Base-by-base conservation (phyloP, 441 rosid species). In the Euphorbia schlechtendalii region DNA sequence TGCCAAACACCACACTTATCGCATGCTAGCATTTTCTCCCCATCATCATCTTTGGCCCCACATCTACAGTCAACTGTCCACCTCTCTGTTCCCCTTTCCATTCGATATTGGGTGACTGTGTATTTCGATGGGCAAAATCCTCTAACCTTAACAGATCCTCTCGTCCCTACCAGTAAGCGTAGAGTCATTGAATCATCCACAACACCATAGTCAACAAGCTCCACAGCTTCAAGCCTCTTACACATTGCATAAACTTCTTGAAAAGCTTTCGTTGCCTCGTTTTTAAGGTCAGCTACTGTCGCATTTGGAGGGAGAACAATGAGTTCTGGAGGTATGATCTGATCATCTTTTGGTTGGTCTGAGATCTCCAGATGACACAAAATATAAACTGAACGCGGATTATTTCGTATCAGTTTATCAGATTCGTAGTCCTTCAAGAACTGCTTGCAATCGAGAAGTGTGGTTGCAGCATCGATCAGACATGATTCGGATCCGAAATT, bases 1-100 rank as follows among this genome's bases (percentile, higher is more conserved):
- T 80, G 86, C 92, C 96, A 88, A 40, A 83, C 83, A 43, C 88
- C 74, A 43, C 89, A 88, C 15, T 24, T 32, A 67, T 88, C 90
- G 69, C 96, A 88, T 0, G 87, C 90, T 68, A 88, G 64, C 92
- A 88, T 88, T 63, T 82, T 82, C 74, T 88, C 92, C 24, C 90
- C 90, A 61, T 88, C 96, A 55, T 88, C 96, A 68, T 88, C 96
- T 70, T 76, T 86, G 7, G 92, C 77, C 2, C 96, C 90, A 54
- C 96, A 88, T 15, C 55, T 52, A 65, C 96, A 89, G 60, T 84
- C 89, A 51, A 86, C 87, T 3, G 73, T 80, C 92, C 89, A 88
- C 65, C 54, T 81, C 66, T 84, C 90, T 11, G 67, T 69, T 8
- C 90, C 92, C 68, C 87, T 79, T 84, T 88, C 90, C 86, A 79